Conservation (phyloP, 2,329 filamentous ascomycete species). For the Diaporthe amygdali region DNA sequence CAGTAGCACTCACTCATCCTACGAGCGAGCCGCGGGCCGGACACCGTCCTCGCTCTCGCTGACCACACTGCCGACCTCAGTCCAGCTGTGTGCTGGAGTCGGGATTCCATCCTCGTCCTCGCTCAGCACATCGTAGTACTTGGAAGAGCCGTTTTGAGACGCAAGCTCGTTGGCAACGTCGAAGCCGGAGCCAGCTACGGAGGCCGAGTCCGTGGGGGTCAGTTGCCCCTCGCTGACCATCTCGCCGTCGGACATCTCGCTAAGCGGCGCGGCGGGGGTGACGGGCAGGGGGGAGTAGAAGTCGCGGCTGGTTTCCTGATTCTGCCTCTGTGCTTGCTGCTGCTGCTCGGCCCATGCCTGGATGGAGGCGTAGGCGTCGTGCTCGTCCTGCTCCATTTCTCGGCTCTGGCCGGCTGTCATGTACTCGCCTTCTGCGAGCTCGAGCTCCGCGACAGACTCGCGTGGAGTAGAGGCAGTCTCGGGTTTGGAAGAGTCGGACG, state of each 20-base stretch:
- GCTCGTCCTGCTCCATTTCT: conserved; percentile 38
- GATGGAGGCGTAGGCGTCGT: conserved; percentile 63
- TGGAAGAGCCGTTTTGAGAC: conserved; percentile 43
- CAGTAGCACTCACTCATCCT: neutral
- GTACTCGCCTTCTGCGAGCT: conserved; percentile 52
- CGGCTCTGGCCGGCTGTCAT: conserved; percentile 53
- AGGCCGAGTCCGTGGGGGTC: conserved; percentile 65
- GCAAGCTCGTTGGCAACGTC: conserved; percentile 50
- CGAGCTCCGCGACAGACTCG: conserved; percentile 39
- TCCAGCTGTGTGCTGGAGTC: conserved; percentile 66
- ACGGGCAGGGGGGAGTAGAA: conserved; percentile 67
- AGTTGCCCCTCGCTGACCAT: conserved; percentile 55
- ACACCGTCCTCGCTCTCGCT: conserved; percentile 57
- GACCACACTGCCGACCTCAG: conserved; percentile 67
- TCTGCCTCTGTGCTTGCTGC: conserved; percentile 18
- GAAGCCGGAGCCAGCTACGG: conserved; percentile 56
- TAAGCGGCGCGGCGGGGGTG: conserved; percentile 53
- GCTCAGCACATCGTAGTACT: conserved; percentile 61
- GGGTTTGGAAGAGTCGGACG: neutral
- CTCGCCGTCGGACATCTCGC: conserved; percentile 49
- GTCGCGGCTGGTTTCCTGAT: conserved; percentile 40
- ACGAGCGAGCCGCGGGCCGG: conserved; percentile 38
- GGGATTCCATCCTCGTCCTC: conserved; percentile 61
- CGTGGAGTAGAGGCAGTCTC: neutral
- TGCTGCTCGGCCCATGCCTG: conserved; percentile 68